phyloP scores from a whole-genome alignment of 1,139 yeast genomes.

The Diutina ranongensis region DNA sequence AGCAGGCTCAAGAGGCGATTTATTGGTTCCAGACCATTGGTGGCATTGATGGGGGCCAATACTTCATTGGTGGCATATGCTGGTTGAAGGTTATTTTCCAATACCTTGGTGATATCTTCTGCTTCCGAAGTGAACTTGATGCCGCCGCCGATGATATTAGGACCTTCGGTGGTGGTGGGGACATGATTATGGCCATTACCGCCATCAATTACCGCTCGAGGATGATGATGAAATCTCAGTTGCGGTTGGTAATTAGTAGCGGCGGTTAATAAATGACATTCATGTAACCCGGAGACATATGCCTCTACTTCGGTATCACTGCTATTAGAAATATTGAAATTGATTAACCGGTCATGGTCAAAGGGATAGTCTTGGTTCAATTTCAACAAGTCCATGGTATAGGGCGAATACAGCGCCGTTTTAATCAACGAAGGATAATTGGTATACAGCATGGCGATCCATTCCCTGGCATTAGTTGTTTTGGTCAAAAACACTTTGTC shows the following conservation, averaged over 20 bases:
- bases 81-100: background rate
- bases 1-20: constrained; percentile 7
- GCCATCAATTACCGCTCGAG: background rate
- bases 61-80: background rate
- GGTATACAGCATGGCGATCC: constrained; percentile 79
- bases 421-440: constrained; percentile 73
- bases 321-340: background rate
- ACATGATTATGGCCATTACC: background rate
- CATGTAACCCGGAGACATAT: constrained; percentile 1
- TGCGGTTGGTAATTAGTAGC: constrained; percentile 3
- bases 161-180: background rate
- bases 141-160: constrained; percentile 3
- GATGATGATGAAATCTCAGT: background rate
- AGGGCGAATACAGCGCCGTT: constrained; percentile 63
- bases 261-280: background rate
- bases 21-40: background rate
- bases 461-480: constrained; percentile 49
- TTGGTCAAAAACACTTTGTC: constrained; percentile 41
- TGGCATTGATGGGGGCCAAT: background rate
- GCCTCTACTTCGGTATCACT: background rate
- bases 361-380: background rate
- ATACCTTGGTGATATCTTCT: background rate
- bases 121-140: background rate
- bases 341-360: background rate
- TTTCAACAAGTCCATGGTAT: constrained; percentile 11